A percentile compares a stretch with the other conserved stretches of the same genome.
phyloP scores from a whole-genome alignment of 768 basidiomycete species.

The Trichaptum fuscoviolaceum region DNA sequence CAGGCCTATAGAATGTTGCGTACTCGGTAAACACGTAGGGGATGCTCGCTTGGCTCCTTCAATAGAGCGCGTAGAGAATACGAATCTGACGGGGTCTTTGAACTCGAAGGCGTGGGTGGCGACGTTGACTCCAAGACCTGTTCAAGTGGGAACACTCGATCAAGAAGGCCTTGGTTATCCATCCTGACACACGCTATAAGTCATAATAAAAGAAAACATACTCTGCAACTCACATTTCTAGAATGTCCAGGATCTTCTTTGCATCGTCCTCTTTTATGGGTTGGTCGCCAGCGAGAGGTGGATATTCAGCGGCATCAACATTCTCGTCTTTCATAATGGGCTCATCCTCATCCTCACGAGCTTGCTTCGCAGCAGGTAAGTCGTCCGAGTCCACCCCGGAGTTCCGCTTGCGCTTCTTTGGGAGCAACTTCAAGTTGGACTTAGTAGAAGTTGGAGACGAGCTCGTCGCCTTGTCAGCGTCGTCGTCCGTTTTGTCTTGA shows the following conservation, averaged over 20 bases:
- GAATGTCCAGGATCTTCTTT: conserved; percentile 51
- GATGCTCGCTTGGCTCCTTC: conserved; percentile 44
- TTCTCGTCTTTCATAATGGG: conserved; percentile 28
- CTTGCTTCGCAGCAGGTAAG: conserved; percentile 45
- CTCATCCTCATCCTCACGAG: conserved; percentile 30
- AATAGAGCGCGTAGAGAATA: conserved; percentile 56
- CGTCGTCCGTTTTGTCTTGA: conserved; percentile 26
- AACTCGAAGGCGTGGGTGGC: conserved; percentile 37
- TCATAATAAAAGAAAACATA: neutral
- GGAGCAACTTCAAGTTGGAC: conserved; percentile 22
- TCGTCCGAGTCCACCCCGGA: conserved; percentile 42
- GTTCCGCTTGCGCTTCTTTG: conserved; percentile 68
- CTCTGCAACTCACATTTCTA: conserved; percentile 41
- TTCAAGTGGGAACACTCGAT: conserved; percentile 64
- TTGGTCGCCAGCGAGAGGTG: conserved; percentile 40
- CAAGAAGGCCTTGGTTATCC: conserved; percentile 72
- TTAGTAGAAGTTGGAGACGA: conserved; percentile 11
- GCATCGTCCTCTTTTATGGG: conserved; percentile 43
- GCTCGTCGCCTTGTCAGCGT: conserved; percentile 30
- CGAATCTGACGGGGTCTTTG: conserved; percentile 26
- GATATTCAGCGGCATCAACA: conserved; percentile 18
- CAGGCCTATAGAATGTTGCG: conserved; percentile 17
- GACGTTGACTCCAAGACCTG: conserved; percentile 19
- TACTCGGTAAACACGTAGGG: conserved; percentile 53
- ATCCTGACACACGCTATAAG: conserved; percentile 33